phyloP scores from a whole-genome alignment of 805 yeast species.

The Myxozyma kluyveri region DNA sequence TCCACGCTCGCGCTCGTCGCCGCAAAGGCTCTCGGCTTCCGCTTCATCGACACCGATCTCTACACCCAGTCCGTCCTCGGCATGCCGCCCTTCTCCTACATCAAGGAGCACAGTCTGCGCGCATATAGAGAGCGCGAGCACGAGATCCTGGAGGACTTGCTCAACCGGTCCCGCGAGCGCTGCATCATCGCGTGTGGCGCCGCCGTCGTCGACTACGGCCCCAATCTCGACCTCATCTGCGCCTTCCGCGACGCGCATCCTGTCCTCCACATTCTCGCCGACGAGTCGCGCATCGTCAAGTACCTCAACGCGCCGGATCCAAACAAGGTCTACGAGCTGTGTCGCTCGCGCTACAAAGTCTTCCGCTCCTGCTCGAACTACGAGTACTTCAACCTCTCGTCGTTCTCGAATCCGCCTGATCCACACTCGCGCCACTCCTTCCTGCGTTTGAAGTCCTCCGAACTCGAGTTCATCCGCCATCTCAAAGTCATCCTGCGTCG shows the following conservation, averaged over 20 bases:
- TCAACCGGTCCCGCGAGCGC: slow-evolving; percentile 47
- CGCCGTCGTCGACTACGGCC: slow-evolving; percentile 77
- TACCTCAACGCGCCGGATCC: slow-evolving; percentile 73
- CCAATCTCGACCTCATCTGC: slow-evolving; percentile 62
- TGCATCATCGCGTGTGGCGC: slow-evolving; percentile 91
- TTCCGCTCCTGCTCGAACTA: slow-evolving; percentile 49
- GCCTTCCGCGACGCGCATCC: slow-evolving; percentile 64
- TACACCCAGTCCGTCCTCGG: slow-evolving; percentile 57
- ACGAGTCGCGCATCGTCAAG: slow-evolving; percentile 70
- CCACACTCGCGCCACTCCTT: slow-evolving; percentile 1
- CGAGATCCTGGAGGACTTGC: slow-evolving; percentile 50
- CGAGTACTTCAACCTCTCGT: slow-evolving; percentile 19
- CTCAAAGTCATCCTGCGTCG: slow-evolving; percentile 4
- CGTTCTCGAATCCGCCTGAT: slow-evolving; percentile 1
- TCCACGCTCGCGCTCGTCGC: slow-evolving; percentile 80
- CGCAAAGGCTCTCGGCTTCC: slow-evolving; percentile 63
- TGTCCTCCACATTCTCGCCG: slow-evolving; percentile 86
- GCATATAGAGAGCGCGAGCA: slow-evolving; percentile 69
- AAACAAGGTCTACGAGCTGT: slow-evolving; percentile 85
- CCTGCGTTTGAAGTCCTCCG: slow-evolving; percentile 11
- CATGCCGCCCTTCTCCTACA: slow-evolving; percentile 41
- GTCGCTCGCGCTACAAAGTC: slow-evolving; percentile 69
- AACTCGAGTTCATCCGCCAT: slow-evolving; percentile 12
- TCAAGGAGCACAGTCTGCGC: slow-evolving; percentile 82
- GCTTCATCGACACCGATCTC: slow-evolving; percentile 71